Conservation (phyloP, 108 stramenopile genomes). For the Skeletonema marinoi region DNA sequence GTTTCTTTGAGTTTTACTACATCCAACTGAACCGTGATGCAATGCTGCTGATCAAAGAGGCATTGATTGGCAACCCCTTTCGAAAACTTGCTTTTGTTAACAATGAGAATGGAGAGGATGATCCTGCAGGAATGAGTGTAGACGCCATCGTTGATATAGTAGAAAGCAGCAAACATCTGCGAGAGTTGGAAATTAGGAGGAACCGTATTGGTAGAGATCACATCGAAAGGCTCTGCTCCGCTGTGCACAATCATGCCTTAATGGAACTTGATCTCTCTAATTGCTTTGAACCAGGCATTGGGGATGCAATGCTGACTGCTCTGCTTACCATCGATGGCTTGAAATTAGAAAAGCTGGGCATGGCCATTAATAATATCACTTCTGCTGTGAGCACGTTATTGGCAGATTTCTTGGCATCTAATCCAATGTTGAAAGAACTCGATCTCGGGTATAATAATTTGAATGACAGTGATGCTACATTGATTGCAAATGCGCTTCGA, state of each 20-base stretch:
- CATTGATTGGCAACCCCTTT: neutral
- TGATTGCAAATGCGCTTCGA: constrained; percentile 1
- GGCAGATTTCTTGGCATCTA: constrained; percentile 2
- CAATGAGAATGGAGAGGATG: neutral
- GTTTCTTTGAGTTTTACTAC: neutral
- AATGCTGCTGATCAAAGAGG: neutral
- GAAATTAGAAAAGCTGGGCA: neutral
- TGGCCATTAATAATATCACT: neutral
- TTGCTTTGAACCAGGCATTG: neutral
- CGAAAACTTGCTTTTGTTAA: neutral
- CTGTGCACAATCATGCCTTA: neutral
- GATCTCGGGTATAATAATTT: neutral
- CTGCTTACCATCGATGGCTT: neutral
- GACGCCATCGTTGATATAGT: neutral
- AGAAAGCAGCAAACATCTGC: neutral
- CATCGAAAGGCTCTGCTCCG: neutral
- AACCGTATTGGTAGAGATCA: neutral
- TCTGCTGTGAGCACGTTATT: neutral
- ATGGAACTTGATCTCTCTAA: neutral
- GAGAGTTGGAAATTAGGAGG: neutral
- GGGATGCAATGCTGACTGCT: neutral
- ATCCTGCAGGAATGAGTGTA: neutral
- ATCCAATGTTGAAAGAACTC: neutral
- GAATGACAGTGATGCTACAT: neutral
- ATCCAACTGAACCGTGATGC: neutral